phyloP scores from a whole-genome alignment of 768 basidiomycete species.

The Multifurca ochricompacta region DNA sequence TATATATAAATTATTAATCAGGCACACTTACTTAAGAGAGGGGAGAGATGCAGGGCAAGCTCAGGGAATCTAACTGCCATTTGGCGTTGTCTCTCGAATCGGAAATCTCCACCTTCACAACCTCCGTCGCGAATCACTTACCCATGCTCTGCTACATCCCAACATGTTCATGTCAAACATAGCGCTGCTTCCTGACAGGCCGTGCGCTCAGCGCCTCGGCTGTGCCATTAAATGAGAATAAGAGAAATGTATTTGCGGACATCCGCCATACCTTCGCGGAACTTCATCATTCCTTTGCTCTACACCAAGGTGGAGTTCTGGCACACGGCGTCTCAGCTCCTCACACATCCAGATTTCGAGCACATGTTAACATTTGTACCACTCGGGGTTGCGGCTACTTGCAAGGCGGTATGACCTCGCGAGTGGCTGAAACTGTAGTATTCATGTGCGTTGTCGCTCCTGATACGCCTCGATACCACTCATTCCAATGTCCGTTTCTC shows the following conservation, averaged over 20 bases:
- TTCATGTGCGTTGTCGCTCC: background rate
- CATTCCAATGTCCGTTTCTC: background rate
- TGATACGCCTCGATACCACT: background rate
- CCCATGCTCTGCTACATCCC: background rate
- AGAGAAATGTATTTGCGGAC: background rate
- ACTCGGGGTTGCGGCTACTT: background rate
- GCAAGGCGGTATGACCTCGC: background rate
- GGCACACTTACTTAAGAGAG: background rate
- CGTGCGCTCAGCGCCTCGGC: background rate
- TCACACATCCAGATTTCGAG: background rate
- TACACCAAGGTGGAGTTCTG: background rate
- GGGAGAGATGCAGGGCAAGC: too few species aligned
- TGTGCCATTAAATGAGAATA: background rate
- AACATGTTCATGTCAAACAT: slow-evolving; percentile 7
- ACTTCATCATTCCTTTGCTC: background rate
- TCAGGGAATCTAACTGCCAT: background rate
- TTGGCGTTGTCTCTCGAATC: background rate
- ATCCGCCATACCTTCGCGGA: background rate
- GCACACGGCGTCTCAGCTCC: background rate
- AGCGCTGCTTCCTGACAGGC: slow-evolving; percentile 1
- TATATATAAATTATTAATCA: too few species aligned
- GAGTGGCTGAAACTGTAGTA: slow-evolving; percentile 5
- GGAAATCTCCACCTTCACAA: background rate
- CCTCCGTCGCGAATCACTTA: background rate
- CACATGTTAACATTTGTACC: background rate